Conservation (phyloP, 305 asterid species). For the Fraxinus xanthoxyloides region DNA sequence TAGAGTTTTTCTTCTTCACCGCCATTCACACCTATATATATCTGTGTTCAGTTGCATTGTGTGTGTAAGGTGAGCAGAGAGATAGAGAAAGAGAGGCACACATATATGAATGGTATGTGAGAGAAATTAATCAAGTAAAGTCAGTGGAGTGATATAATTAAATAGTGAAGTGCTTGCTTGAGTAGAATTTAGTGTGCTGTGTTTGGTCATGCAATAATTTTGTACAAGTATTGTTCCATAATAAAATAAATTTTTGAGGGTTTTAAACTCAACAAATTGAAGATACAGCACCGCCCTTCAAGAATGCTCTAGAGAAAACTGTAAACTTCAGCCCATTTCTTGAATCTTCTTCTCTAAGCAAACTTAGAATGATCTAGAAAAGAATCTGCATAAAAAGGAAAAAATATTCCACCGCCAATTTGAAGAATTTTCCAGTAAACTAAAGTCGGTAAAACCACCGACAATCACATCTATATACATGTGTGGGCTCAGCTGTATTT, state of each 20-base stretch:
- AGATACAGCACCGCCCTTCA: neutral
- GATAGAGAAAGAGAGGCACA: neutral
- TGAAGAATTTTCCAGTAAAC: neutral
- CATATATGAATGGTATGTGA: neutral
- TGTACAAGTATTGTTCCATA: neutral
- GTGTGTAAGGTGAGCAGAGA: neutral
- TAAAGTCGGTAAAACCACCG: neutral
- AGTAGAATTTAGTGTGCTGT: neutral
- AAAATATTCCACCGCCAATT: neutral
- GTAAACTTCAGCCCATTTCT: neutral
- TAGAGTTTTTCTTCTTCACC: neutral
- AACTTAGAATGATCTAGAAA: neutral
- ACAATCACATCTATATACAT: neutral
- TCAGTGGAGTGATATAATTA: neutral
- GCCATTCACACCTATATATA: neutral
- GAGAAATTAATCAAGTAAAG: neutral
- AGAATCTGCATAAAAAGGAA: neutral
- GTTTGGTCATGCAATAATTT: neutral
- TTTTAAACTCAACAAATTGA: neutral
- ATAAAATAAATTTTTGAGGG: neutral
- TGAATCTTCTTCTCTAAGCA: neutral
- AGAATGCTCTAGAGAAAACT: neutral
- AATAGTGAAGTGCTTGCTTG: neutral
- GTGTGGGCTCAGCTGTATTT: neutral
- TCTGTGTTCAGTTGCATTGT: neutral